phyloP scores from a whole-genome alignment of 2,329 filamentous ascomycete genomes.

The Botrytis aclada region DNA sequence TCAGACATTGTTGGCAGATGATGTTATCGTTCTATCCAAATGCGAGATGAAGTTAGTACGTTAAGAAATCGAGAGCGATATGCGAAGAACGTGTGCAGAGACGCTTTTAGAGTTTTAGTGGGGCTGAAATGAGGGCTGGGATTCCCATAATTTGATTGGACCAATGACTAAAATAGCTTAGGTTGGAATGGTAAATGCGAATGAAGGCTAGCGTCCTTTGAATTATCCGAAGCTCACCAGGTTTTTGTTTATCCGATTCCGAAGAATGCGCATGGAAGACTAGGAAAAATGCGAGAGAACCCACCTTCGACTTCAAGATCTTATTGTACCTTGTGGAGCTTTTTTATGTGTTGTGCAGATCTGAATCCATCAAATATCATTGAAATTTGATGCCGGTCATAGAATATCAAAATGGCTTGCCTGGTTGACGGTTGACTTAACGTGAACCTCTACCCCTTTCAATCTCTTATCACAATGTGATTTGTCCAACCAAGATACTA shows the following conservation, averaged over 20 bases:
- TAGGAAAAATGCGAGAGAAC: neutral
- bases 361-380: neutral
- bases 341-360: neutral
- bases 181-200: neutral
- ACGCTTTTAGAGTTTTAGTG: neutral
- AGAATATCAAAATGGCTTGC: neutral
- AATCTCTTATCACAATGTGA: neutral
- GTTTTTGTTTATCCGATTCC: neutral
- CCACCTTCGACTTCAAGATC: neutral
- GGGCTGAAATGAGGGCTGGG: neutral
- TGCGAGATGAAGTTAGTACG: constrained; percentile 10
- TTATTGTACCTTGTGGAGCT: neutral
- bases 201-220: neutral
- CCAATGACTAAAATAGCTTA: neutral
- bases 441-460: neutral
- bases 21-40: neutral
- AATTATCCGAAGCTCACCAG: neutral
- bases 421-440: neutral
- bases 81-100: neutral
- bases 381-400: neutral
- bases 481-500: neutral
- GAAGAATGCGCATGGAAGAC: neutral
- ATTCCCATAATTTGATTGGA: neutral
- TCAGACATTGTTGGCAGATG: neutral
- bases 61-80: neutral